Conservation (phyloP, 345 rosid genomes). For the Jatropha curcas region DNA sequence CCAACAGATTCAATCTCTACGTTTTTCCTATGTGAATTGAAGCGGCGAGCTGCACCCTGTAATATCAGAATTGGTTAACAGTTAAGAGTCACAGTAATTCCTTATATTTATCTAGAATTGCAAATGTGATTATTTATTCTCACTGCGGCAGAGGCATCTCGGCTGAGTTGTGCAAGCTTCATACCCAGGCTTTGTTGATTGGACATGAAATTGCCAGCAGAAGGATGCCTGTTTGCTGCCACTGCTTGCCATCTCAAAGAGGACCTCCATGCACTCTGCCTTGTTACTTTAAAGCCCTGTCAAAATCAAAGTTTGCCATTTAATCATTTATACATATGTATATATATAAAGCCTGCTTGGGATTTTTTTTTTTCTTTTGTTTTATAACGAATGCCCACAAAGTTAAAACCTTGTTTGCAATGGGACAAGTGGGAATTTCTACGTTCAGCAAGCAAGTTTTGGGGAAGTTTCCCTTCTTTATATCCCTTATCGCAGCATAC, state of each 20-base stretch:
- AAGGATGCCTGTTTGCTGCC: slow-evolving; percentile 11
- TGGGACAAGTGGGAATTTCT: slow-evolving; percentile 21
- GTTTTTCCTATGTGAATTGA: slow-evolving; percentile 7
- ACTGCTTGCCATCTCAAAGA: slow-evolving; percentile 21
- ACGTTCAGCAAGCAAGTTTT: slow-evolving; percentile 14
- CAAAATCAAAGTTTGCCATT: neutral
- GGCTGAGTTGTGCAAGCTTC: slow-evolving; percentile 24
- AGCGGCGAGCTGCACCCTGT: slow-evolving; percentile 19
- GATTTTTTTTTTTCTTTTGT: neutral
- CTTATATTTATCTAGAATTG: too few relatives aligned
- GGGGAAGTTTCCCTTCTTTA: slow-evolving; percentile 14
- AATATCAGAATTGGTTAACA: neutral
- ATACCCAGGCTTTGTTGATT: slow-evolving; percentile 29
- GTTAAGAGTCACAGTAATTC: too few relatives aligned
- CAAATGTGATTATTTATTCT: neutral
- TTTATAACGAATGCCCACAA: neutral
- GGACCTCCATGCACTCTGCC: slow-evolving; percentile 17
- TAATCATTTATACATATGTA: too few relatives aligned
- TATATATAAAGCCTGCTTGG: neutral
- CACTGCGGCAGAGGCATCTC: slow-evolving; percentile 27
- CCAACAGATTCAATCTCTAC: slow-evolving; percentile 39
- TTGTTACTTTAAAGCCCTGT: slow-evolving; percentile 26
- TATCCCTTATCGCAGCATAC: slow-evolving; percentile 18
- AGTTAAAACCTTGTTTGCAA: slow-evolving; percentile 17
- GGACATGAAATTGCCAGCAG: slow-evolving; percentile 20